Evolutionary conservation across 2,329 filamentous ascomycete species (phyloP).

Genomic region (Claviceps purpurea): DNA sequence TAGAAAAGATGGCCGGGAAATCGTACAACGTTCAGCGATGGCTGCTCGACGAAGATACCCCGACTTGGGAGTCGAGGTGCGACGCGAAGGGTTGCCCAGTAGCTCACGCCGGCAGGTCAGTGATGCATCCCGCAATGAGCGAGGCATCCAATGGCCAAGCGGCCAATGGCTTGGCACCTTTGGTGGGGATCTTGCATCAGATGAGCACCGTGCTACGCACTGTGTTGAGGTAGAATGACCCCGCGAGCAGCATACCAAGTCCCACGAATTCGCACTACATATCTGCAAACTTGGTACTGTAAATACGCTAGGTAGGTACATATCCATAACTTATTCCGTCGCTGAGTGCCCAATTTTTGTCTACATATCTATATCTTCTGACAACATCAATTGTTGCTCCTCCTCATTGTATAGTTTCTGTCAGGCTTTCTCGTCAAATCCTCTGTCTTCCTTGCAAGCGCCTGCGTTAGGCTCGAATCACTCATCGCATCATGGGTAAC

Average conservation of each 20-base stretch:
- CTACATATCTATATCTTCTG: neutral
- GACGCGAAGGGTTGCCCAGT: neutral
- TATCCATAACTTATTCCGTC: too few species aligned
- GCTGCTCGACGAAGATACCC: neutral
- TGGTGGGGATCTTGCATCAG: conserved; percentile 1
- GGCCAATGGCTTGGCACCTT: neutral
- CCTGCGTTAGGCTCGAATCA: neutral
- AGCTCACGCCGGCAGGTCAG: neutral
- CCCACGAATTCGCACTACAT: neutral
- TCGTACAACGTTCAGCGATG: neutral
- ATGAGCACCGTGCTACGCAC: conserved; percentile 5
- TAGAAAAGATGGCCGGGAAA: neutral
- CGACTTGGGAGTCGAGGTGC: neutral
- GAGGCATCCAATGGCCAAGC: neutral
- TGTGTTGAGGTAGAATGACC: neutral
- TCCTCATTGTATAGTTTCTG: neutral
- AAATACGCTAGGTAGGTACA: too few species aligned
- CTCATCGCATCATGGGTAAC: conserved; percentile 59
- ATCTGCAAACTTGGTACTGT: too few species aligned
- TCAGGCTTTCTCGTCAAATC: neutral
- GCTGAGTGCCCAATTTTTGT: too few species aligned
- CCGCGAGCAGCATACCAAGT: neutral
- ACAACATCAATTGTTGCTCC: neutral
- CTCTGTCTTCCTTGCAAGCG: neutral
- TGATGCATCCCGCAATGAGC: neutral